Conservation (phyloP, 352 stramenopile species). For the Phytophthora pinifolia region DNA sequence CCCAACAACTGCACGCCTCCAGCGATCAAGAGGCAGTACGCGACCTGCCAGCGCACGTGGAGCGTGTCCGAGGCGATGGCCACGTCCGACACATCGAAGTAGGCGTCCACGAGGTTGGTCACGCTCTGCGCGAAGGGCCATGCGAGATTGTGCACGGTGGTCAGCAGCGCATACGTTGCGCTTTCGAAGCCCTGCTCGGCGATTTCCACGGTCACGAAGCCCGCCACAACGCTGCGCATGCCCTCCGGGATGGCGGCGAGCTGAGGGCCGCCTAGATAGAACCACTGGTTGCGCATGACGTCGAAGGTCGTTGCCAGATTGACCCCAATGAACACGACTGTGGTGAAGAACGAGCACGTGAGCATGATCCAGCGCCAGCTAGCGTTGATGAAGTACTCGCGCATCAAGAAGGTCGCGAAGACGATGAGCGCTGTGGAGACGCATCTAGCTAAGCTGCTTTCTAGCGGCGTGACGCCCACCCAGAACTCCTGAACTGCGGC, state of each 20-base stretch:
- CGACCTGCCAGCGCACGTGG: conserved; percentile 61
- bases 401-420: conserved; percentile 55
- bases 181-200: conserved; percentile 73
- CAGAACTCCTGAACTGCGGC: conserved; percentile 62
- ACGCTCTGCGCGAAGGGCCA: conserved; percentile 54
- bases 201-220: conserved; percentile 72
- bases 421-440: conserved; percentile 53
- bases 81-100: conserved; percentile 57
- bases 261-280: conserved; percentile 63
- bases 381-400: conserved; percentile 55
- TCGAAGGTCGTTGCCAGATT: conserved; percentile 58
- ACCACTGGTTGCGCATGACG: conserved; percentile 66
- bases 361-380: conserved; percentile 66
- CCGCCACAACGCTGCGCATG: conserved; percentile 59
- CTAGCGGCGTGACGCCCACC: conserved; percentile 55
- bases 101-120: conserved; percentile 53
- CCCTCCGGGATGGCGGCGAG: conserved; percentile 58
- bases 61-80: conserved; percentile 60
- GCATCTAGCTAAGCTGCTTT: conserved; percentile 54
- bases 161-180: conserved; percentile 63
- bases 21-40: conserved; percentile 56
- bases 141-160: conserved; percentile 64
- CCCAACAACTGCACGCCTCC: conserved; percentile 45
- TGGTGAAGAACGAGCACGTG: conserved; percentile 43
- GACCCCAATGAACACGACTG: conserved; percentile 43